Evolutionary conservation across 805 yeast genomes (phyloP), one percentile per base, ranked within the genome.

Genomic region (Monosporozyma yasuniensis): DNA sequence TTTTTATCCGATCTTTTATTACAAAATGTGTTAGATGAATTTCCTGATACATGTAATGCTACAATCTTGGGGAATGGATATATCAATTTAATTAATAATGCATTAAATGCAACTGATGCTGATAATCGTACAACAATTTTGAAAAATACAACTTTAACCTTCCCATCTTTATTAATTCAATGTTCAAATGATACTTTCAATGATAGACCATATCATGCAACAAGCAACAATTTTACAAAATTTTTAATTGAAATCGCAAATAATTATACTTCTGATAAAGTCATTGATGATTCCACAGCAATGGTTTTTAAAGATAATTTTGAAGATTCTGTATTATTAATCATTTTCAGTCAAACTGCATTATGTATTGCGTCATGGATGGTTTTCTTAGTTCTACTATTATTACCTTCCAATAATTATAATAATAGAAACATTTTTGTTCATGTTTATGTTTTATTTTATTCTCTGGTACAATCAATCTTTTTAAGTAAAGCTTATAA

Each of bases 361-460:
- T 70, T 78, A 18, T 78, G 80, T 52, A 78, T 79, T 5, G 74
- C 83, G 14, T 71, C 82, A 25, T 87, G 95, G 95, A 79, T 85
- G 79, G 69, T 87, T 23, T 66, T 83, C 47, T 52, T 84, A 16
- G 65, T 84, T 32, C 69, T 84, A 42, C 59, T 77, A 19, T 61
- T 86, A 30, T 74, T 65, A 42, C 64, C 65, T 79, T 19, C 78
- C 76, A 58, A 56, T 18, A 59, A 57, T 43, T 62, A 55, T 38
- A 78, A 78, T 55, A 68, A 77, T 23, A 77, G 83, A 49, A 88
- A 90, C 3, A 61, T 70, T 39, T 63, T 80, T 42, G 74, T 86
- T 35, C 77, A 76, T 38, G 28, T 81, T 9, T 79, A 85, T 4
- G 78, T 84, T n/a, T 55, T 81, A 19, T 69, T 79, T 48, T 75